Evolutionary conservation across 2,329 filamentous ascomycete genomes (phyloP).

Genomic region (Anthostomella pinea): DNA sequence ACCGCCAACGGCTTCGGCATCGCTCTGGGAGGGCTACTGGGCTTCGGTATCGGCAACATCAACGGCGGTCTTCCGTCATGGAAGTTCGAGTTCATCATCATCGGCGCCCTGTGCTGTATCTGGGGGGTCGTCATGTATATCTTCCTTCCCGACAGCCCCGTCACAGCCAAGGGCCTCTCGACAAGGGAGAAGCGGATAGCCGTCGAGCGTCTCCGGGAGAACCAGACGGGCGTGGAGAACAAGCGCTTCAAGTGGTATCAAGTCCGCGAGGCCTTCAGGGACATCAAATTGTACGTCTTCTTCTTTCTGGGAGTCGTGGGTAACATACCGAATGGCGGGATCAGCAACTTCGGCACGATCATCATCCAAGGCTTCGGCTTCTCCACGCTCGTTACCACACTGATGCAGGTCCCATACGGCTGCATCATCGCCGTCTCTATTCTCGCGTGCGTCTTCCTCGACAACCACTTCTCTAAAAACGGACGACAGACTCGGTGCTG

Average conservation of each 20-base stretch:
- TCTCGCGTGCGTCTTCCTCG: slow-evolving; percentile 20
- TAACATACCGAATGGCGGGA: slow-evolving; percentile 55
- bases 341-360: slow-evolving; percentile 56
- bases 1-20: slow-evolving; percentile 54
- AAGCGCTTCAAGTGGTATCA: slow-evolving; percentile 35
- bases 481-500: no score
- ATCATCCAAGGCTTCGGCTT: slow-evolving; percentile 58
- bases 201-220: slow-evolving; percentile 36
- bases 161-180: slow-evolving; percentile 48
- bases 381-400: slow-evolving; percentile 49
- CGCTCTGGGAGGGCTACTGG: slow-evolving; percentile 51
- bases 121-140: slow-evolving; percentile 36
- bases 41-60: slow-evolving; percentile 53
- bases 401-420: slow-evolving; percentile 48
- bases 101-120: slow-evolving; percentile 35
- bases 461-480: slow-evolving; percentile 20
- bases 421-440: slow-evolving; percentile 23
- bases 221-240: slow-evolving; percentile 38
- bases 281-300: slow-evolving; percentile 51
- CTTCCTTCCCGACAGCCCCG: slow-evolving; percentile 49
- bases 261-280: slow-evolving; percentile 36
- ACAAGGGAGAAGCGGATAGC: slow-evolving; percentile 37
- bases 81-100: slow-evolving; percentile 42
- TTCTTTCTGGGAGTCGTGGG: slow-evolving; percentile 48
- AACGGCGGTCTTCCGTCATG: slow-evolving; percentile 46